These are phyloP conservation scores for Zygoascus bituminiphila DNA, from an alignment of 805 yeast species.

Conservation along the genomic window DNA sequence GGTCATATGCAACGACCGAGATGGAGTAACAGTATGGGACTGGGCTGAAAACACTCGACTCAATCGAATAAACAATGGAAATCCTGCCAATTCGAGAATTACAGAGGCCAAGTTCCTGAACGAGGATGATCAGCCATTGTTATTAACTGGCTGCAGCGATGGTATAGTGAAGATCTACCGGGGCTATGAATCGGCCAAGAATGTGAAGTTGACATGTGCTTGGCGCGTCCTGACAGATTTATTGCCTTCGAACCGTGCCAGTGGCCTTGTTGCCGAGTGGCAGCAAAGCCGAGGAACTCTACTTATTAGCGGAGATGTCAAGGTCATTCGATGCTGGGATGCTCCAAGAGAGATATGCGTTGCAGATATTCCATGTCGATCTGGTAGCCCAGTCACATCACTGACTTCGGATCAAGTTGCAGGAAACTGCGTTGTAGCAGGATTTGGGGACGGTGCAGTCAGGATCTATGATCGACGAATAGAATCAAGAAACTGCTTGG, in stretches of 20 bases:
- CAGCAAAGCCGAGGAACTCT: slow-evolving; percentile 91
- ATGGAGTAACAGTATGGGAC: slow-evolving; percentile 78
- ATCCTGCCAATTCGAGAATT: slow-evolving; percentile 80
- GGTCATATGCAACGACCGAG: slow-evolving; percentile 75
- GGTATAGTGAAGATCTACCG: slow-evolving; percentile 87
- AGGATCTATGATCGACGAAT: slow-evolving; percentile 86
- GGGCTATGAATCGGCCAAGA: slow-evolving; percentile 51
- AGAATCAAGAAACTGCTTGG: slow-evolving; percentile 79
- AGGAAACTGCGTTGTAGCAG: slow-evolving; percentile 83
- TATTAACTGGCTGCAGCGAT: slow-evolving; percentile 85
- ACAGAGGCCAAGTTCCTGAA: slow-evolving; percentile 81
- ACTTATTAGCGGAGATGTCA: slow-evolving; percentile 89
- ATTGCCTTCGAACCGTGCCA: slow-evolving; percentile 66
- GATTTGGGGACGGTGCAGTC: slow-evolving; percentile 83
- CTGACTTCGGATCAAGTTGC: slow-evolving; percentile 93
- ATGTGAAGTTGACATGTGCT: slow-evolving; percentile 62
- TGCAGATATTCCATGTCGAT: slow-evolving; percentile 83
- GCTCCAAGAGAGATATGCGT: slow-evolving; percentile 88
- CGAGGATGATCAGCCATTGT: slow-evolving; percentile 83
- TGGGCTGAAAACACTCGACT: slow-evolving; percentile 60
- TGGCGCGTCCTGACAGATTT: slow-evolving; percentile 93
- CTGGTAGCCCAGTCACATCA: slow-evolving; percentile 79
- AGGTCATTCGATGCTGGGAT: slow-evolving; percentile 89
- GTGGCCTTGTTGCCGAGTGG: slow-evolving; percentile 89
- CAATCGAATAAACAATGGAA: slow-evolving; percentile 69